Evolutionary conservation across 306 rosid species (phyloP).

Genomic region (Acacia confusa): DNA sequence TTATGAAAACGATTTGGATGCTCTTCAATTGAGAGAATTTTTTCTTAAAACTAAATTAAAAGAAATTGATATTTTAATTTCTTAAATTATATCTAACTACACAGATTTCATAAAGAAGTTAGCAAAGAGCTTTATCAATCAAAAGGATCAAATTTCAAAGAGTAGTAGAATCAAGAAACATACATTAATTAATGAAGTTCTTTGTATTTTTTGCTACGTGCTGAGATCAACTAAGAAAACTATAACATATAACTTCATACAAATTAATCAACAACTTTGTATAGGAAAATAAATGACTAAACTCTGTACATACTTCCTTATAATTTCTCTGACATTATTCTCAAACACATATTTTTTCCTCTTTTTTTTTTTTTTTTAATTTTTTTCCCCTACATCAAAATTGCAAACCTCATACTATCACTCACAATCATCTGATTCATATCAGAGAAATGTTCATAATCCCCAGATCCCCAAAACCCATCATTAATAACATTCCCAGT

Average conservation of each 20-base stretch:
- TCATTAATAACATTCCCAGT: conserved; percentile 43
- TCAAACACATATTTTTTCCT: neutral
- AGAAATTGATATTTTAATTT: neutral
- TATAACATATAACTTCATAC: neutral
- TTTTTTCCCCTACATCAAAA: conserved; percentile 55
- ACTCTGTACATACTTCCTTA: neutral
- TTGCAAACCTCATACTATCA: conserved; percentile 89
- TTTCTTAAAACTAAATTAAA: neutral
- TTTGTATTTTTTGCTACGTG: neutral
- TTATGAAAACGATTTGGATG: neutral
- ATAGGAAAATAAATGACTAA: neutral
- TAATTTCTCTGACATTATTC: neutral
- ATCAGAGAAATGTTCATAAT: conserved; percentile 63
- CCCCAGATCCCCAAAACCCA: conserved; percentile 69
- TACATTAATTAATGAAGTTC: neutral
- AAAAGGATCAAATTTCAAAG: neutral
- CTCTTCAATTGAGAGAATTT: neutral
- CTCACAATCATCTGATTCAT: conserved; percentile 69
- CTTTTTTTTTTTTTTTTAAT: neutral
- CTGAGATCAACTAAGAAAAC: neutral
- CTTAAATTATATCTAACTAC: neutral
- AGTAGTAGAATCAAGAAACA: neutral
- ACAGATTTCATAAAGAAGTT: neutral
- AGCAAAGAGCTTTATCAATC: neutral
- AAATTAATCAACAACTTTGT: neutral